Percentiles rank a stretch among this genome's conserved stretches.
phyloP scores from a whole-genome alignment of 2,329 filamentous ascomycete genomes.

The Byssochlamys sp. region DNA sequence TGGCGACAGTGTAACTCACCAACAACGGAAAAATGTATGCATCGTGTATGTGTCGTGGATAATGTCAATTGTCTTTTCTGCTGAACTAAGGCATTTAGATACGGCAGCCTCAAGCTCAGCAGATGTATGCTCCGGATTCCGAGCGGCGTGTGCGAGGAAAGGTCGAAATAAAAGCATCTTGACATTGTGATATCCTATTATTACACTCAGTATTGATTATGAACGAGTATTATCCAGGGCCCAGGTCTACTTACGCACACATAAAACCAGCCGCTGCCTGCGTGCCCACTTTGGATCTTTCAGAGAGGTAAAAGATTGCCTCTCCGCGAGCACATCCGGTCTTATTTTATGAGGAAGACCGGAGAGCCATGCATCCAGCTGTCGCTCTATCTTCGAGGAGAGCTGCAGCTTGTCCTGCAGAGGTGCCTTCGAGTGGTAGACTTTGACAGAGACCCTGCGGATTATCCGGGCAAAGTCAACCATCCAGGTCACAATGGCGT shows the following conservation, averaged over 20 bases:
- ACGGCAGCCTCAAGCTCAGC: slow-evolving; percentile 22
- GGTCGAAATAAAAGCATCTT: slow-evolving; percentile 32
- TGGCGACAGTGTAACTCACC: slow-evolving; percentile 15
- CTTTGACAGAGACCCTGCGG: slow-evolving; percentile 30
- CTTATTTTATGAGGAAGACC: slow-evolving; percentile 23
- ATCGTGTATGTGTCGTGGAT: slow-evolving; percentile 31
- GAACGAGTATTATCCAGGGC: neutral
- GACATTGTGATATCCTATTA: slow-evolving; percentile 30
- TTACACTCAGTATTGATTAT: neutral
- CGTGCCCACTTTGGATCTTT: slow-evolving; percentile 30
- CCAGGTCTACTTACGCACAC: slow-evolving; percentile 23
- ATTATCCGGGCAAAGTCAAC: slow-evolving; percentile 33
- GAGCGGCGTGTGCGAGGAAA: slow-evolving; percentile 23
- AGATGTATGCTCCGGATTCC: slow-evolving; percentile 17
- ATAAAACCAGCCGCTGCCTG: slow-evolving; percentile 30
- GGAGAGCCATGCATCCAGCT: slow-evolving; percentile 28
- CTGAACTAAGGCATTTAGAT: slow-evolving; percentile 30
- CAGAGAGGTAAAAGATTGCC: slow-evolving; percentile 16
- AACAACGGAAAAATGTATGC: slow-evolving; percentile 35
- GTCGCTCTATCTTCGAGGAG: slow-evolving; percentile 27
- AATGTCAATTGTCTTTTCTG: slow-evolving; percentile 30
- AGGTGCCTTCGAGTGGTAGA: slow-evolving; percentile 28
- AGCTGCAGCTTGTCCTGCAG: slow-evolving; percentile 27
- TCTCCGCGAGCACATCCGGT: slow-evolving; percentile 18
- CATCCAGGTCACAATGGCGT: slow-evolving; percentile 34